phyloP scores from a whole-genome alignment of 768 basidiomycete genomes.

The Agaricus sinodeliciosus region DNA sequence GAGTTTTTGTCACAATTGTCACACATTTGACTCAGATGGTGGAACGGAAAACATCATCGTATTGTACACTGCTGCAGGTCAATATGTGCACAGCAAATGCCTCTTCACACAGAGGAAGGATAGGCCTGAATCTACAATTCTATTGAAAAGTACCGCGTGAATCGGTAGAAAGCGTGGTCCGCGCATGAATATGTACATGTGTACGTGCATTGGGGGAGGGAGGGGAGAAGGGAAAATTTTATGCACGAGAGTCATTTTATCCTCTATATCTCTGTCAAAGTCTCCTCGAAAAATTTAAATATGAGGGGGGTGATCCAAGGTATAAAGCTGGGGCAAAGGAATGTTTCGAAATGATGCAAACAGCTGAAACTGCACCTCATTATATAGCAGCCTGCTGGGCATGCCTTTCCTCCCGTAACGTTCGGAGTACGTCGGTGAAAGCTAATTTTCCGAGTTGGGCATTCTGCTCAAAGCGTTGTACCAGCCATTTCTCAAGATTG shows the following conservation, averaged over 20 bases:
- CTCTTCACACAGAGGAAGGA: neutral
- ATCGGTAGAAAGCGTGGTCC: neutral
- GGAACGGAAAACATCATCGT: neutral
- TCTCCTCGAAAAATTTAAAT: slow-evolving; percentile 5
- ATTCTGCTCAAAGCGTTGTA: slow-evolving; percentile 88
- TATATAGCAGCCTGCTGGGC: slow-evolving; percentile 6
- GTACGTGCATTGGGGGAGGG: neutral
- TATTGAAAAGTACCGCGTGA: slow-evolving; percentile 8
- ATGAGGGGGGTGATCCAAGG: neutral
- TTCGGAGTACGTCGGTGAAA: slow-evolving; percentile 83
- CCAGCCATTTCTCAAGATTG: slow-evolving; percentile 78
- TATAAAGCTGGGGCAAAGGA: neutral
- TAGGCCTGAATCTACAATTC: neutral
- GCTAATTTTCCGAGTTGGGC: slow-evolving; percentile 84
- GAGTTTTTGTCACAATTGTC: neutral
- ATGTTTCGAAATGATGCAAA: neutral
- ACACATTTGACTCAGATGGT: neutral
- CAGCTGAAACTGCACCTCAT: neutral
- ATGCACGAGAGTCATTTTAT: slow-evolving; percentile 2
- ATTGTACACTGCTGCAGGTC: neutral
- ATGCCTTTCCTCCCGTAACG: slow-evolving; percentile 71
- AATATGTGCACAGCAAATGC: no score
- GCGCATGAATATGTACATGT: neutral
- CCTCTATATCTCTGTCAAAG: slow-evolving; percentile 3
- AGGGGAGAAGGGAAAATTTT: neutral